These are phyloP conservation scores for Pythium phragmitis DNA, from an alignment of 352 stramenopile species.

Conservation along the genomic window DNA sequence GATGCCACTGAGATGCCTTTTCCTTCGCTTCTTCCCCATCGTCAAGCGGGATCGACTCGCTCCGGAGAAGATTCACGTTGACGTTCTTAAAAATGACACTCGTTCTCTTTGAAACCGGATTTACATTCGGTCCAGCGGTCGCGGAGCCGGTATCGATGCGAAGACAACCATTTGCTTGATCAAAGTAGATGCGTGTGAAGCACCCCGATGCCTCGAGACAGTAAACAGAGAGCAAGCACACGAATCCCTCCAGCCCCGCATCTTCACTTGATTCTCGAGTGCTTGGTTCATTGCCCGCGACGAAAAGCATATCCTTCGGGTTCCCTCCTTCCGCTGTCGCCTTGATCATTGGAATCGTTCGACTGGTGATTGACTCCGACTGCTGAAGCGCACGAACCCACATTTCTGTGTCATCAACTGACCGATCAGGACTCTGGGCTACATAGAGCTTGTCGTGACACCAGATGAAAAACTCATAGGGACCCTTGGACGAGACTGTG, in stretches of 20 bases:
- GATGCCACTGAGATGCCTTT: constrained; percentile 62
- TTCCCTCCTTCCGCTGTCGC: constrained; percentile 14
- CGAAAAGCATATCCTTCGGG: constrained; percentile 35
- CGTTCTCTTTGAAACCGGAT: constrained; percentile 49
- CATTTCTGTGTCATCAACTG: constrained; percentile 43
- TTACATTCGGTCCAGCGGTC: constrained; percentile 54
- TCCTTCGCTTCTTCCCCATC: constrained; percentile 2
- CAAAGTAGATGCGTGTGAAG: constrained; percentile 75
- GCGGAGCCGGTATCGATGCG: constrained; percentile 62
- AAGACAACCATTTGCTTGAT: constrained; percentile 57
- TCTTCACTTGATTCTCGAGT: constrained; percentile 1
- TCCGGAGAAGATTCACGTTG: constrained; percentile 34
- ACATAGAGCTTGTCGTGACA: constrained; percentile 41
- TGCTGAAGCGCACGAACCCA: constrained; percentile 64
- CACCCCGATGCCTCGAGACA: constrained; percentile 60
- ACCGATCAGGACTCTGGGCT: constrained; percentile 11
- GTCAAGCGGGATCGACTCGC: constrained; percentile 11
- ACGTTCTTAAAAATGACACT: constrained; percentile 67
- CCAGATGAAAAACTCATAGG: constrained; percentile 49
- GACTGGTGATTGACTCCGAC: constrained; percentile 39
- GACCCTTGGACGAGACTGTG: constrained; percentile 33
- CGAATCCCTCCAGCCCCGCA: constrained; percentile 43
- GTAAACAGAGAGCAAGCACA: constrained; percentile 74
- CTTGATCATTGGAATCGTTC: constrained; percentile 28
- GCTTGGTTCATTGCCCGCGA: constrained; percentile 13